Conservation (phyloP, 345 rosid genomes). For the Linum tenue region DNA sequence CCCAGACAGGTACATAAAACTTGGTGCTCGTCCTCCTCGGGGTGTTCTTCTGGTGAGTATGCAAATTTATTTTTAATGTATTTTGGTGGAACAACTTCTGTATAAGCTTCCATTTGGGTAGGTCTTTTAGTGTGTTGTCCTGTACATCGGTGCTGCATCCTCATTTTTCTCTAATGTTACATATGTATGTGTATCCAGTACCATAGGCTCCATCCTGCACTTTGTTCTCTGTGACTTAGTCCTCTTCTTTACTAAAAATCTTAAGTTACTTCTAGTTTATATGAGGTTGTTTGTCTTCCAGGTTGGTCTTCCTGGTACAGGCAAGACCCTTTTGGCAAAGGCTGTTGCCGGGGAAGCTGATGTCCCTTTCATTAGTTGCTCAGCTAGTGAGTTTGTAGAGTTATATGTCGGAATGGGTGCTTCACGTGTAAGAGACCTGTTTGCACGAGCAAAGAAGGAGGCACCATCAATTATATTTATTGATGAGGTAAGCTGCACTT, state of each 20-base stretch:
- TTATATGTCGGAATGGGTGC: constrained; percentile 99
- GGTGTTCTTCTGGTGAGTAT: constrained; percentile 87
- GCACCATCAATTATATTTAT: constrained; percentile 95
- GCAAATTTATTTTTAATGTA: neutral
- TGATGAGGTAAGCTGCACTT: constrained; percentile 57
- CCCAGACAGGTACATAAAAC: constrained; percentile 66
- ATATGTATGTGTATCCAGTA: neutral
- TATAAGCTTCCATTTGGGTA: neutral
- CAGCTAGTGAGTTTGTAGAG: constrained; percentile 95
- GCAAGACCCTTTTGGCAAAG: constrained; percentile 92
- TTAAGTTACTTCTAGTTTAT: neutral
- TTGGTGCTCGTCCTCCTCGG: constrained; percentile 98
- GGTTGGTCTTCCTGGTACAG: constrained; percentile 99
- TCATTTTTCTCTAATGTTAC: neutral
- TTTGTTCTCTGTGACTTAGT: neutral
- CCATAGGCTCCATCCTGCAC: neutral
- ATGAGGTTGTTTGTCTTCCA: constrained; percentile 23
- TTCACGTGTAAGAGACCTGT: constrained; percentile 92
- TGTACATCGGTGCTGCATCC: neutral
- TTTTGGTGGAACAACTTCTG: neutral
- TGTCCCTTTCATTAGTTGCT: constrained; percentile 91
- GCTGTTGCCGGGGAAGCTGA: constrained; percentile 98
- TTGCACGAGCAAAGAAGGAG: constrained; percentile 92
- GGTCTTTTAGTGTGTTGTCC: neutral
- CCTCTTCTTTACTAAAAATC: too few species aligned